These are phyloP conservation scores for Acacia confusa DNA, from an alignment of 306 rosid genomes.

Conservation along the genomic window DNA sequence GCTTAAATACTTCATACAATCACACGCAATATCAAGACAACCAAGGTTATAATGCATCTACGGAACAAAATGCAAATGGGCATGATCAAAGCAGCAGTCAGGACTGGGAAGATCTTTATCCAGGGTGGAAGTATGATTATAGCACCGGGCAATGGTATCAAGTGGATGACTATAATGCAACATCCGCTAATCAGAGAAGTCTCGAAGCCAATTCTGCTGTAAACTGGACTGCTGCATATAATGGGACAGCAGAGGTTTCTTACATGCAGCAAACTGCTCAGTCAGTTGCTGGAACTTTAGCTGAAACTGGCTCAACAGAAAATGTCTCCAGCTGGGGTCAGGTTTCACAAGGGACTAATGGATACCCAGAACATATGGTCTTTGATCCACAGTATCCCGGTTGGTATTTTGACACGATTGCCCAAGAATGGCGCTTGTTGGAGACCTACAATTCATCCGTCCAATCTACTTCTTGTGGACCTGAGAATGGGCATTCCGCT, in stretches of 20 bases:
- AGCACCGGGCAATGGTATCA: constrained; percentile 77
- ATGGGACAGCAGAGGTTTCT: constrained; percentile 43
- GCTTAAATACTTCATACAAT: constrained; percentile 35
- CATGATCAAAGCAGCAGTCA: constrained; percentile 54
- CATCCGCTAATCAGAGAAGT: constrained; percentile 33
- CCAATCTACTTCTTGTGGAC: constrained; percentile 38
- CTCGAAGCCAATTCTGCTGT: constrained; percentile 31
- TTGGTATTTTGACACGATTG: constrained; percentile 77
- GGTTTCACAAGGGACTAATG: constrained; percentile 50
- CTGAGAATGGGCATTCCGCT: constrained; percentile 48
- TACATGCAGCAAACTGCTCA: constrained; percentile 60
- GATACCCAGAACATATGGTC: constrained; percentile 74
- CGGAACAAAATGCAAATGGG: constrained; percentile 38
- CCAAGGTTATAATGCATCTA: constrained; percentile 44
- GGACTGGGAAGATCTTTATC: constrained; percentile 82
- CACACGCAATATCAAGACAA: constrained; percentile 46
- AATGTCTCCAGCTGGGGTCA: constrained; percentile 52
- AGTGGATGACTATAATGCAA: constrained; percentile 43
- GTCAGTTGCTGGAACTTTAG: constrained; percentile 49
- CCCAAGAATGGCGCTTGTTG: constrained; percentile 67
- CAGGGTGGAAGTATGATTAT: constrained; percentile 81
- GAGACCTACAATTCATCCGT: constrained; percentile 55
- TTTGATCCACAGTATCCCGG: constrained; percentile 84
- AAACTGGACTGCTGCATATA: constrained; percentile 49
- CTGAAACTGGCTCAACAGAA: constrained; percentile 46